A percentile compares a stretch with the other conserved stretches of the same genome.
These are phyloP conservation scores for Saraca asoca DNA, from an alignment of 331 rosid species.

Conservation along the genomic window DNA sequence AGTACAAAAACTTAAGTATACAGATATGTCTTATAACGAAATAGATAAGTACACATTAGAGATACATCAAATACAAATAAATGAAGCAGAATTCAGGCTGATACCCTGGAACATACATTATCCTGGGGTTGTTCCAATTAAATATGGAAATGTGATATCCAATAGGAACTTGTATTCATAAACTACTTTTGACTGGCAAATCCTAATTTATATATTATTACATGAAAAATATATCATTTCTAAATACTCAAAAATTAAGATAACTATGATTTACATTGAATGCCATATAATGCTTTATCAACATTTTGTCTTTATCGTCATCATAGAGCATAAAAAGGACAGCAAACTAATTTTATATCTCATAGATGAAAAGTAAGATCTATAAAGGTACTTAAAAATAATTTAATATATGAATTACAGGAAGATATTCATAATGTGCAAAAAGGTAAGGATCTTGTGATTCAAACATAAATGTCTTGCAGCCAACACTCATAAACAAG, in stretches of 20 bases:
- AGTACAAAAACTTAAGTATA: neutral
- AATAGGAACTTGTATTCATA: neutral
- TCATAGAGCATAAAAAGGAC: neutral
- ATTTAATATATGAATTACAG: conserved; percentile 8
- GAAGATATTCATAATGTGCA: neutral
- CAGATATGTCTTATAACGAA: neutral
- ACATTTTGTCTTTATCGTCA: conserved; percentile 3
- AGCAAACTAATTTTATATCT: neutral
- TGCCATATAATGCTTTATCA: neutral
- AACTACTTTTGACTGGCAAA: neutral
- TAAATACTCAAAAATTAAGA: neutral
- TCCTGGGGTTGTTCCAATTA: neutral
- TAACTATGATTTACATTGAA: neutral
- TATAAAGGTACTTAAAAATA: neutral
- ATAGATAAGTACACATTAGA: neutral
- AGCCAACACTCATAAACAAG: neutral
- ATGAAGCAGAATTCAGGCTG: neutral
- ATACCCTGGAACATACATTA: neutral
- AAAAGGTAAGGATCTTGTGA: neutral
- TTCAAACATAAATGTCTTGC: conserved; percentile 3
- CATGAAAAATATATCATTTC: neutral
- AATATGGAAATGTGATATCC: neutral
- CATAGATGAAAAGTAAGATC: neutral
- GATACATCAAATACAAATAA: neutral
- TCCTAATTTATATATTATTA: neutral